Evolutionary conservation across 2,329 filamentous ascomycete genomes (phyloP), one percentile per base, ranked within the genome.

Genomic region (Pseudophaeomoniella oleicola): DNA sequence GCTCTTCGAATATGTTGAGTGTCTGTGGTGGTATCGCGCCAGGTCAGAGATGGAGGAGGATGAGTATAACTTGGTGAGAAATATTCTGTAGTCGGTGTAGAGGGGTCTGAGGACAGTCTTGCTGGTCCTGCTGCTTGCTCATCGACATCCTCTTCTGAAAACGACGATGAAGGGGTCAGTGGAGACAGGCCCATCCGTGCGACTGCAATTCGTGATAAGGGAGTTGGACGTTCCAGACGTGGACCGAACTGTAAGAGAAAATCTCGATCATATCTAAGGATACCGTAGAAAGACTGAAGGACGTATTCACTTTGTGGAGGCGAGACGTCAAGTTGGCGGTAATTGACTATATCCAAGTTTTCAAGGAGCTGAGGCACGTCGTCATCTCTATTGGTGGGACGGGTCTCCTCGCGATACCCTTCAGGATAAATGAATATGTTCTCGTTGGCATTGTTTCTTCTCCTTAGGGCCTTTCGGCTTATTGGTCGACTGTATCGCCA

Each of bases 161-260:
- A 9, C 6, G 22, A 27, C 9, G 22, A 27, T 6, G 22, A 27
- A 27, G n/a, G 6, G n/a, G 22, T 6, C 6, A 9, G 6, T 6
- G n/a, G 9, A 27, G 22, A n/a, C 6, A 27, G 9, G 6, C 22
- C 22, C 22, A 27, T 27, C n/a, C 22, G 6, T 27, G 6, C 22
- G 22, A 9, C n/a, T 27, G 22, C 22, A n/a, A 27, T n/a, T n/a
- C 22, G 6, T 27, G 22, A 27, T 6, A 27, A n/a, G 22, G 22
- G 6, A n/a, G 22, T 27, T 27, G 22, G 6, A n/a, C 22, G 6
- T 27, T 27, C 9, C n/a, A 27, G 22, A 27, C 6, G 22, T 27
- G 22, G 22, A 9, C 16, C n/a, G 17, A 34, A 34, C 18, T 34
- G 32, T 12, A 34, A 34, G 9, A 34, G 16, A 13, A 34, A 34